Conservation (phyloP, 495 filamentous ascomycete genomes). For the Penicillium cataractarum region DNA sequence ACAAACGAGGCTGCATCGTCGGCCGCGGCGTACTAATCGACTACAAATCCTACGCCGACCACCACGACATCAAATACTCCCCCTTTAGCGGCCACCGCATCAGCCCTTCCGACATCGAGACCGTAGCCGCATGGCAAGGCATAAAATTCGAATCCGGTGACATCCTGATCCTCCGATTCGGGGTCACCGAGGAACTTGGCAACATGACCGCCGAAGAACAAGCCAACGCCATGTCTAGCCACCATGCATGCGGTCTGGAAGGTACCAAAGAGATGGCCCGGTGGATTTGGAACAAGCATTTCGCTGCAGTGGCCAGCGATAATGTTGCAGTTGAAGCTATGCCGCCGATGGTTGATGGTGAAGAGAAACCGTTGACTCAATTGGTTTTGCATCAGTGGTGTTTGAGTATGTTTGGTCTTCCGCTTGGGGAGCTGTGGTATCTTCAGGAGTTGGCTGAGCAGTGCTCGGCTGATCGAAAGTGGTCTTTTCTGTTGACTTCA, state of each 20-base stretch:
- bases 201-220: slow-evolving; percentile 36
- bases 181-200: slow-evolving; percentile 42
- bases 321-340: slow-evolving; percentile 34
- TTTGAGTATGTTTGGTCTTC: slow-evolving; percentile 48
- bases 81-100: slow-evolving; percentile 42
- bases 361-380: slow-evolving; percentile 16
- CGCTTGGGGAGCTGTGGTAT: slow-evolving; percentile 67
- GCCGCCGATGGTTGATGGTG: slow-evolving; percentile 24
- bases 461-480: slow-evolving; percentile 46
- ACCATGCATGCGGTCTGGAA: slow-evolving; percentile 27
- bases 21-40: slow-evolving; percentile 53
- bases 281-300: slow-evolving; percentile 39
- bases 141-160: slow-evolving; percentile 43
- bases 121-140: slow-evolving; percentile 35
- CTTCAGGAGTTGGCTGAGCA: slow-evolving; percentile 53
- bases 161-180: slow-evolving; percentile 50
- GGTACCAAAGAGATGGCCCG: slow-evolving; percentile 29
- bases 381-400: slow-evolving; percentile 47
- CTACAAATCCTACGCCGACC: slow-evolving; percentile 43
- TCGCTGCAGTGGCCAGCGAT: slow-evolving; percentile 39
- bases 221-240: slow-evolving; percentile 17
- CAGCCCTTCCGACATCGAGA: slow-evolving; percentile 32
- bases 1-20: slow-evolving; percentile 45
- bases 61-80: slow-evolving; percentile 35
- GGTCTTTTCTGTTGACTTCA: slow-evolving; percentile 49